Conservation (phyloP, 83 land plant species). For the Diphasiastrum complanatum region DNA sequence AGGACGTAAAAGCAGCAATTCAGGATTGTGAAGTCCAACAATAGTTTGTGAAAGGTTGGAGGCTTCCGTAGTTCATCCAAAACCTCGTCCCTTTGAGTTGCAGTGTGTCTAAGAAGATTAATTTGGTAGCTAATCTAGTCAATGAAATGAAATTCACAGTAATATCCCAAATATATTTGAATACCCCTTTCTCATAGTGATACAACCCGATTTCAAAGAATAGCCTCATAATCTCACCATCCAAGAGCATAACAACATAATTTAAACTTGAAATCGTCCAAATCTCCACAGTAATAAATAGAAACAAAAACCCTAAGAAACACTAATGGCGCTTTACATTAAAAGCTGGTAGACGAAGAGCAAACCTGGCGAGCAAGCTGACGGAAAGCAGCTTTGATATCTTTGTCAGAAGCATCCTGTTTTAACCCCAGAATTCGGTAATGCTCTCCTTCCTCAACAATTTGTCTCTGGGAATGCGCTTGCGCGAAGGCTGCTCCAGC, state of each 20-base stretch:
- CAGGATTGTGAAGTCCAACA: too few species aligned
- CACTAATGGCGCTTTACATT: not conserved
- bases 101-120: too few species aligned
- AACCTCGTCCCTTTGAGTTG: too few species aligned
- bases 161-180: too few species aligned
- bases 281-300: not conserved
- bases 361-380: constrained; percentile 30
- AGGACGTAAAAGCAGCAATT: too few species aligned
- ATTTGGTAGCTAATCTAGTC: too few species aligned
- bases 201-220: too few species aligned
- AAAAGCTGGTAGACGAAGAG: not conserved
- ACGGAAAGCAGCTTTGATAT: constrained; percentile 26
- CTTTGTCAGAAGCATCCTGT: constrained; percentile 18
- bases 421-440: constrained; percentile 21
- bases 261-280: not conserved
- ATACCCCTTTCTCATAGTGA: too few species aligned
- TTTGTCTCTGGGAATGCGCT: not conserved
- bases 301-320: not conserved
- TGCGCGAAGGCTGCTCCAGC: too few species aligned
- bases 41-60: too few species aligned
- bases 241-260: not conserved
- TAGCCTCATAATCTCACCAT: not conserved
- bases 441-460: constrained; percentile 9
- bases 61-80: too few species aligned
- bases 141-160: too few species aligned